Percentiles rank a stretch among this genome's conserved stretches.
These are phyloP conservation scores for Akanthomyces muscarius DNA, from an alignment of 2,329 filamentous ascomycete genomes.

Conservation along the genomic window DNA sequence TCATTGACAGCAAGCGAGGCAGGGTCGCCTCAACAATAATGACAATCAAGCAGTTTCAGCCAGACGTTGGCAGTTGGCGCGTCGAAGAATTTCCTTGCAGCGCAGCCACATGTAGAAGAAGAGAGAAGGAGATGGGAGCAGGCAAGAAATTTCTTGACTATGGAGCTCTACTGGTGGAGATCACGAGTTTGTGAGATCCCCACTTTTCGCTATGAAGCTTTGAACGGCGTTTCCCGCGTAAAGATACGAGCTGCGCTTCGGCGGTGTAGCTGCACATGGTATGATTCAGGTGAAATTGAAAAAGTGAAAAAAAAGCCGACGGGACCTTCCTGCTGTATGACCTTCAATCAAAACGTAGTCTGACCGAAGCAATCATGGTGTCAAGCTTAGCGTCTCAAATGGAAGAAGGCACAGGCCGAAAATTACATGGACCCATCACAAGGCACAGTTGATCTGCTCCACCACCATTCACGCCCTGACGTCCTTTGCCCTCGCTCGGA, in stretches of 20 bases:
- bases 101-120: not conserved
- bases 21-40: not conserved
- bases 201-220: constrained; percentile 4
- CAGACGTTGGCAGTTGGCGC: not conserved
- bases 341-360: too few relatives aligned
- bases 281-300: not conserved
- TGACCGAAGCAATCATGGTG: not conserved
- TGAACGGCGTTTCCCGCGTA: not conserved
- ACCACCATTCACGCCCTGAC: not conserved
- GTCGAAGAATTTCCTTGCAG: not conserved
- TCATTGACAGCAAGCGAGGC: not conserved
- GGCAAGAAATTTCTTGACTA: constrained; percentile 12
- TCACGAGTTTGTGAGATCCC: constrained; percentile 12
- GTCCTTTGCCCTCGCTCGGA: not conserved
- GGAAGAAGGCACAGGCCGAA: not conserved
- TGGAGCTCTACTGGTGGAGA: constrained; percentile 7
- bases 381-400: not conserved
- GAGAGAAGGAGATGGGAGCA: not conserved
- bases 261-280: not conserved
- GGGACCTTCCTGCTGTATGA: too few relatives aligned
- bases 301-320: too few relatives aligned
- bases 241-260: not conserved
- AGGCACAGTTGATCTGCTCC: constrained; percentile 2
- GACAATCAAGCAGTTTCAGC: not conserved
- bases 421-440: constrained; percentile 10